Conservation (phyloP, 2,329 filamentous ascomycete genomes). For the Penicillium olsonii region DNA sequence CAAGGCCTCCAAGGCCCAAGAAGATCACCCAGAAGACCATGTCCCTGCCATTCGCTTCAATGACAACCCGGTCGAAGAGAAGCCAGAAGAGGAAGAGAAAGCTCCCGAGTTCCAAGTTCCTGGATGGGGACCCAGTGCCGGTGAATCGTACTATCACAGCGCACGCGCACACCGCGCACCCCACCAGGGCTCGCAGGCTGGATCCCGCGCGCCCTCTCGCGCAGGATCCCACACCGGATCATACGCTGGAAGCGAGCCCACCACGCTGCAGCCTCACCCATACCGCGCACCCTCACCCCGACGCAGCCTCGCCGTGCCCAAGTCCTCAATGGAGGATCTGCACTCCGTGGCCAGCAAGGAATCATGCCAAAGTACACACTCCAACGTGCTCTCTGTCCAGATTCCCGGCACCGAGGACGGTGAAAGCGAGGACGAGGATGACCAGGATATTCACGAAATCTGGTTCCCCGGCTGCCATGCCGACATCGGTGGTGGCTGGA, state of each 20-base stretch:
- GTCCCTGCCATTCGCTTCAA: conserved; percentile 37
- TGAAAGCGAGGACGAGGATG: conserved; percentile 33
- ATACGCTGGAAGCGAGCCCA: conserved; percentile 15
- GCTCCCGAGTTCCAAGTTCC: conserved; percentile 2
- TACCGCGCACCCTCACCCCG: conserved; percentile 32
- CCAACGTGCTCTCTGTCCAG: conserved; percentile 30
- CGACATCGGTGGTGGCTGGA: conserved; percentile 78
- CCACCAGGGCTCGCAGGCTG: conserved; percentile 16
- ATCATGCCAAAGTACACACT: conserved; percentile 26
- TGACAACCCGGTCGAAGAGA: conserved; percentile 15
- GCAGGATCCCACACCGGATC: conserved; percentile 8
- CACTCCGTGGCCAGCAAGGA: conserved; percentile 24
- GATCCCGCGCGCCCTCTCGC: conserved; percentile 15
- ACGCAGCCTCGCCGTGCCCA: conserved; percentile 32
- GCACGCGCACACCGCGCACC: conserved; percentile 16
- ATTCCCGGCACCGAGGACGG: conserved; percentile 27
- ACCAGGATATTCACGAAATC: conserved; percentile 75
- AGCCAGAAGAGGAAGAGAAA: conserved; percentile 3
- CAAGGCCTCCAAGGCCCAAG: not conserved
- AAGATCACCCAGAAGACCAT: conserved; percentile 16
- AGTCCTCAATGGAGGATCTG: conserved; percentile 33
- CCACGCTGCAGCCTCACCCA: conserved; percentile 15
- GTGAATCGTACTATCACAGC: conserved; percentile 34
- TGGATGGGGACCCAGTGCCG: conserved; percentile 18
- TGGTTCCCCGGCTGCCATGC: conserved; percentile 75